These are phyloP conservation scores for Globisporangium alternatum DNA, from an alignment of 352 stramenopile genomes.

Conservation along the genomic window DNA sequence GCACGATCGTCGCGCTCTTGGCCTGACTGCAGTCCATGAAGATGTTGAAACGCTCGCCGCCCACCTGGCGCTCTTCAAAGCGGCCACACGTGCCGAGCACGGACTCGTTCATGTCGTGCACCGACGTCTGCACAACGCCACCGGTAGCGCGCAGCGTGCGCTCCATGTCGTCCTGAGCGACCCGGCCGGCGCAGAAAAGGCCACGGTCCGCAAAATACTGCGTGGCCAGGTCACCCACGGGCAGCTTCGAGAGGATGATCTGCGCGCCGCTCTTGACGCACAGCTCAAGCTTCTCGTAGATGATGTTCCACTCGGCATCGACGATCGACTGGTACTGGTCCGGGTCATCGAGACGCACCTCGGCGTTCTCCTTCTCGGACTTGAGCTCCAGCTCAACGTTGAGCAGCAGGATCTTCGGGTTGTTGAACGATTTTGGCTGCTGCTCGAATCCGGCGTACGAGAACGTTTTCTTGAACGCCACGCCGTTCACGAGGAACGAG, in stretches of 20 bases:
- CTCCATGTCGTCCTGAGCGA: constrained; percentile 97
- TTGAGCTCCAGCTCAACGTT: constrained; percentile 99
- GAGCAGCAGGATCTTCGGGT: constrained; percentile 96
- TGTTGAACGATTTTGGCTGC: constrained; percentile 97
- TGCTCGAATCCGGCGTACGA: constrained; percentile 99
- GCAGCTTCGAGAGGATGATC: constrained; percentile 97
- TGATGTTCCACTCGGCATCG: constrained; percentile 99
- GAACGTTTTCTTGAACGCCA: constrained; percentile 99
- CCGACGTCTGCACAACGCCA: constrained; percentile 91
- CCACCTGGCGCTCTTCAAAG: constrained; percentile 98
- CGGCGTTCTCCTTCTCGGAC: constrained; percentile 98
- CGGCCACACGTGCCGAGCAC: constrained; percentile 93
- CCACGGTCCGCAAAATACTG: constrained; percentile 99
- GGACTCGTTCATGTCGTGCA: constrained; percentile 88
- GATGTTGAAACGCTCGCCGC: constrained; percentile 98
- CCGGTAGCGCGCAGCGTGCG: constrained; percentile 95
- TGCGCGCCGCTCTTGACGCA: constrained; percentile 92
- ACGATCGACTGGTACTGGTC: constrained; percentile 99
- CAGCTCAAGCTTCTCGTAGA: constrained; percentile 98
- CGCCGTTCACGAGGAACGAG: constrained; percentile 96
- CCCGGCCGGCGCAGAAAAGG: constrained; percentile 97
- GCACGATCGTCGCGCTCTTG: constrained; percentile 96
- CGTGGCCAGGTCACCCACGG: constrained; percentile 96
- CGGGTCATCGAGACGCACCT: constrained; percentile 97
- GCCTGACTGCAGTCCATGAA: constrained; percentile 96